phyloP scores from a whole-genome alignment of 495 filamentous ascomycete species.

The Diplogelasinospora grovesii region DNA sequence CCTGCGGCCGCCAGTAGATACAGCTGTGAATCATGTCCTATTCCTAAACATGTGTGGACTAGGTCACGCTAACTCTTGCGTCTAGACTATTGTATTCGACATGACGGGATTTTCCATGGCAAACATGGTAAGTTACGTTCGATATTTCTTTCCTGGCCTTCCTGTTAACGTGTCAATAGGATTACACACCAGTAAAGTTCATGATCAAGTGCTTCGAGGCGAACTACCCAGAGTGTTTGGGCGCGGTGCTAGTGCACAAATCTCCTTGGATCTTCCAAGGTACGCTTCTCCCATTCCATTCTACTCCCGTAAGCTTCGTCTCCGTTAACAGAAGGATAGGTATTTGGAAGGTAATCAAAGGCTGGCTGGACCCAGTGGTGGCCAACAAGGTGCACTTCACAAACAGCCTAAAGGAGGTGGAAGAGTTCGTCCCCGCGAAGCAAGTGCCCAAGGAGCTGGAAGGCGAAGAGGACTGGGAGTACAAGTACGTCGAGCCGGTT shows the following conservation, averaged over 20 bases:
- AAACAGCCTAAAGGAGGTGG: constrained; percentile 70
- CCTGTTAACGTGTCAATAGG: constrained; percentile 38
- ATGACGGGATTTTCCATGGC: constrained; percentile 88
- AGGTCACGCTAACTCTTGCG: constrained; percentile 18
- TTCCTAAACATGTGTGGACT: background rate
- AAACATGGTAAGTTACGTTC: constrained; percentile 67
- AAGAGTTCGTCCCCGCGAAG: constrained; percentile 61
- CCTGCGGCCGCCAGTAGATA: constrained; percentile 74
- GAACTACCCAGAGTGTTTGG: constrained; percentile 92
- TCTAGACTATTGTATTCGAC: constrained; percentile 80
- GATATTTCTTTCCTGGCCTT: background rate
- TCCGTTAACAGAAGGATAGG: constrained; percentile 32
- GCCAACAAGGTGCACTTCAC: constrained; percentile 94
- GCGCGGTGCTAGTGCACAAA: constrained; percentile 92
- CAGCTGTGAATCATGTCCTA: constrained; percentile 61
- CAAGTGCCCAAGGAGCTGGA: constrained; percentile 77
- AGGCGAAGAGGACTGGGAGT: constrained; percentile 75
- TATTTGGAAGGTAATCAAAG: constrained; percentile 83
- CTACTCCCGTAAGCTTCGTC: background rate
- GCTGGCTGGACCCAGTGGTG: constrained; percentile 96
- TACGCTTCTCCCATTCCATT: constrained; percentile 22
- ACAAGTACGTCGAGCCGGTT: constrained; percentile 70
- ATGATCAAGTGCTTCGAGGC: constrained; percentile 99
- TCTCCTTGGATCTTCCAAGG: constrained; percentile 95
- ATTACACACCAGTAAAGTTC: constrained; percentile 94